Conservation (phyloP, 2,329 filamentous ascomycete genomes). For the Harringtonia lauricola region DNA sequence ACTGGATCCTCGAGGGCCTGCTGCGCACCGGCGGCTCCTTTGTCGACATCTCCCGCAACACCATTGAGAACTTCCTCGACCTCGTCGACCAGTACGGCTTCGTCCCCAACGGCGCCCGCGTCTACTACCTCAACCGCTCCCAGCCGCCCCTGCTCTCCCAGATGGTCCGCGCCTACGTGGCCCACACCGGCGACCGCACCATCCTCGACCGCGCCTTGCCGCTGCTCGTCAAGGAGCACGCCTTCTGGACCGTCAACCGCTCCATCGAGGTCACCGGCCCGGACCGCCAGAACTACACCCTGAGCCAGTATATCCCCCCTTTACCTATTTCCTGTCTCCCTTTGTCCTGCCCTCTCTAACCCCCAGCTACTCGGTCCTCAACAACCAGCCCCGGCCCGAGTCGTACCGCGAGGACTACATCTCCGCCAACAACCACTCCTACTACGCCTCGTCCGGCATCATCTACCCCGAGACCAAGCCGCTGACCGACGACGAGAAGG, state of each 20-base stretch:
- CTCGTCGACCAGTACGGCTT: constrained; percentile 54
- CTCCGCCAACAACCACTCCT: constrained; percentile 54
- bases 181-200: constrained; percentile 52
- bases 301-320: constrained; percentile 37
- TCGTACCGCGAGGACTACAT: constrained; percentile 55
- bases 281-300: constrained; percentile 34
- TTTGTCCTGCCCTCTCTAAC: neutral
- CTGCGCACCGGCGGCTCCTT: constrained; percentile 54
- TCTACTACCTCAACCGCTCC: constrained; percentile 55
- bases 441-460: constrained; percentile 45
- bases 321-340: neutral
- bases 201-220: constrained; percentile 51
- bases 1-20: constrained; percentile 57
- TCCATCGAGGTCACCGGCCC: constrained; percentile 38
- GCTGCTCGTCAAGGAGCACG: constrained; percentile 50
- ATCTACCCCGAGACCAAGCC: constrained; percentile 41
- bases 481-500: constrained; percentile 41
- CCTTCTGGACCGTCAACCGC: constrained; percentile 52
- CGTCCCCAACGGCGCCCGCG: constrained; percentile 55
- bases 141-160: constrained; percentile 55
- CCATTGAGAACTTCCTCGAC: constrained; percentile 60
- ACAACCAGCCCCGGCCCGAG: constrained; percentile 57
- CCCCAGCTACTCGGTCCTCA: constrained; percentile 43
- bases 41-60: constrained; percentile 51
- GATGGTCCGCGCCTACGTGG: constrained; percentile 54